phyloP scores from a whole-genome alignment of 805 yeast genomes.

The Sugiyamaella lignohabitans region DNA sequence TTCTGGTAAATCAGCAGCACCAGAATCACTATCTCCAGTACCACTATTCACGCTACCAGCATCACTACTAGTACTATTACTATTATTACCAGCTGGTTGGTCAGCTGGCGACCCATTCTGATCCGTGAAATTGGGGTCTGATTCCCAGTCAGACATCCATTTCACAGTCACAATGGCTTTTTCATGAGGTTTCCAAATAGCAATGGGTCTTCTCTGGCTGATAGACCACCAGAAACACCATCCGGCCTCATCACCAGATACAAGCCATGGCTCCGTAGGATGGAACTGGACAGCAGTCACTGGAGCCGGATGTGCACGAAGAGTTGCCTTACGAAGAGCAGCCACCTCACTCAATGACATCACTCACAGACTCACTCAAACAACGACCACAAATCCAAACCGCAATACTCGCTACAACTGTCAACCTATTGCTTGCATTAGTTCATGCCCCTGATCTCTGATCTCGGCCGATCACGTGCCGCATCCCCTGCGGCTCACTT shows the following conservation, averaged over 20 bases:
- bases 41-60: neutral
- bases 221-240: constrained; percentile 62
- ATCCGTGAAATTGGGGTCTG: neutral
- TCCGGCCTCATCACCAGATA: constrained; percentile 60
- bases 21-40: neutral
- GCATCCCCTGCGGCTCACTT: too few species aligned
- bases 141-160: constrained; percentile 27
- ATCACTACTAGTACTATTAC: neutral
- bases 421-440: too few species aligned
- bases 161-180: constrained; percentile 44
- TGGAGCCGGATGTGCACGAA: constrained; percentile 32
- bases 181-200: constrained; percentile 55
- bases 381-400: too few species aligned
- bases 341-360: neutral
- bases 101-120: too few species aligned
- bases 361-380: too few species aligned
- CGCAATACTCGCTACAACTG: too few species aligned
- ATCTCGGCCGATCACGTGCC: too few species aligned
- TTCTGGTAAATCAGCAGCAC: too few species aligned
- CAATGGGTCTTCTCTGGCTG: constrained; percentile 46
- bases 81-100: neutral
- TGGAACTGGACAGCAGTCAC: constrained; percentile 29
- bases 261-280: constrained; percentile 34
- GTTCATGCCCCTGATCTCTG: too few species aligned
- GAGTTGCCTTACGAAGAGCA: constrained; percentile 23